Evolutionary conservation across 108 stramenopile genomes (phyloP).

Genomic region (Cylindrotheca closterium): DNA sequence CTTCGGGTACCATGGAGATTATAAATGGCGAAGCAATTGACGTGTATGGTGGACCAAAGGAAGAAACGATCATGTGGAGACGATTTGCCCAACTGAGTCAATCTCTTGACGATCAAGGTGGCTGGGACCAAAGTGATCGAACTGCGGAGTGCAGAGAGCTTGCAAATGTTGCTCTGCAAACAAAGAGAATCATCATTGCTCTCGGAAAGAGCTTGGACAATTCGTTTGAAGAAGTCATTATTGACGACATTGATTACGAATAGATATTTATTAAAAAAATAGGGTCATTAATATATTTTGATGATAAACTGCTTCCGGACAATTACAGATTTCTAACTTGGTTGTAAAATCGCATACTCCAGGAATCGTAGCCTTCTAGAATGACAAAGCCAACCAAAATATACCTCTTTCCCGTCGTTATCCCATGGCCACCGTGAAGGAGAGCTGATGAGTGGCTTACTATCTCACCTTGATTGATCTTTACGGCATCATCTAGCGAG

Average conservation of each 20-base stretch:
- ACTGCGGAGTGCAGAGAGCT: conserved; percentile 26
- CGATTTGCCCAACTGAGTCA: conserved; percentile 27
- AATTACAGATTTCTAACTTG: conserved; percentile 52
- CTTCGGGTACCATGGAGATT: conserved; percentile 14
- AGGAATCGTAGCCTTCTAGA: conserved; percentile 50
- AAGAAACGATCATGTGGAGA: conserved; percentile 44
- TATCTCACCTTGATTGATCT: conserved; percentile 44
- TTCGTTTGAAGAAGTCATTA: conserved; percentile 24
- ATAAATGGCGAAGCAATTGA: conserved; percentile 38
- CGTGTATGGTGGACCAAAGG: conserved; percentile 27
- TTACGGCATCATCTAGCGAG: conserved; percentile 31
- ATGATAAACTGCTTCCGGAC: too few species aligned
- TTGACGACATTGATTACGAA: conserved; percentile 20
- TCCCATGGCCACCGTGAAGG: conserved; percentile 67
- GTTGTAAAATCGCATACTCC: conserved; percentile 68
- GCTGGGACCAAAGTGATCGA: conserved; percentile 27
- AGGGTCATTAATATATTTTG: neutral
- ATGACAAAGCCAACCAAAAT: conserved; percentile 70
- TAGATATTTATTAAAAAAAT: conserved; percentile 3
- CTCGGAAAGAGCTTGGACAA: conserved; percentile 35
- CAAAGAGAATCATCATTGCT: conserved; percentile 38
- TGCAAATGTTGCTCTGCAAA: conserved; percentile 42
- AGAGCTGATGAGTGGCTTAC: conserved; percentile 52
- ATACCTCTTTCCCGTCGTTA: conserved; percentile 64
- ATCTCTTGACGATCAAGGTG: conserved; percentile 28